phyloP scores from a whole-genome alignment of 2,329 filamentous ascomycete species.

The Thelonectria olida region DNA sequence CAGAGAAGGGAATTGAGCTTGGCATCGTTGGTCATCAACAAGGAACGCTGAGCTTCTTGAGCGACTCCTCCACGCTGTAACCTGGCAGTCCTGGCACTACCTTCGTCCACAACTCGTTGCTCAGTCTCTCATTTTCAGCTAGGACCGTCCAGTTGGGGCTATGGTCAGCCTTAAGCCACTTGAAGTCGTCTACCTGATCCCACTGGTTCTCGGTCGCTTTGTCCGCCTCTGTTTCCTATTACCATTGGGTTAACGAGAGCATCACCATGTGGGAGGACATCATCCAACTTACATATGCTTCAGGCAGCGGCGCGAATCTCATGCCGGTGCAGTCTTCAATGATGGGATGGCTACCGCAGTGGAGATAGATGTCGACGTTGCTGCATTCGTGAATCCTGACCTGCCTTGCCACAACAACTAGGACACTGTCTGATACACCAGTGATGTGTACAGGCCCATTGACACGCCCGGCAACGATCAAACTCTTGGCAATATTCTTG shows the following conservation, averaged over 20 bases:
- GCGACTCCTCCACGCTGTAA: slow-evolving; percentile 70
- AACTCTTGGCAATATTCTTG: slow-evolving; percentile 73
- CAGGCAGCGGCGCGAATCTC: slow-evolving; percentile 80
- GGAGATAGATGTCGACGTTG: slow-evolving; percentile 84
- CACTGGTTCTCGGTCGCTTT: slow-evolving; percentile 70
- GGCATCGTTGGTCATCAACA: slow-evolving; percentile 17
- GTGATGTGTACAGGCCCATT: slow-evolving; percentile 87
- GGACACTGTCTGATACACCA: slow-evolving; percentile 72
- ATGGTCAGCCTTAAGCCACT: slow-evolving; percentile 87
- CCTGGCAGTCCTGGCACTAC: slow-evolving; percentile 71
- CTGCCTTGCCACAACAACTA: slow-evolving; percentile 85
- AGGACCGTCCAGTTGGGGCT: slow-evolving; percentile 90
- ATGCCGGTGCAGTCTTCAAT: slow-evolving; percentile 88
- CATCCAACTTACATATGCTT: slow-evolving; percentile 68
- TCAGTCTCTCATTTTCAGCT: slow-evolving; percentile 65
- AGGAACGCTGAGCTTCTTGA: slow-evolving; percentile 60
- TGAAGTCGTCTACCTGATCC: slow-evolving; percentile 96
- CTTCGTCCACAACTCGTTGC: slow-evolving; percentile 73
- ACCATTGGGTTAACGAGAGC: slow-evolving; percentile 13
- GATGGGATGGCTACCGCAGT: slow-evolving; percentile 85
- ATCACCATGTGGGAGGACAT: neutral
- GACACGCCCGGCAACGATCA: slow-evolving; percentile 83
- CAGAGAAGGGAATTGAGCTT: neutral
- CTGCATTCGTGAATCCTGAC: slow-evolving; percentile 90
- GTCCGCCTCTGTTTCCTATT: slow-evolving; percentile 43